Evolutionary conservation across 2,329 filamentous ascomycete species (phyloP), one percentile per base, ranked within the genome.

Genomic region (Lomentospora prolificans): DNA sequence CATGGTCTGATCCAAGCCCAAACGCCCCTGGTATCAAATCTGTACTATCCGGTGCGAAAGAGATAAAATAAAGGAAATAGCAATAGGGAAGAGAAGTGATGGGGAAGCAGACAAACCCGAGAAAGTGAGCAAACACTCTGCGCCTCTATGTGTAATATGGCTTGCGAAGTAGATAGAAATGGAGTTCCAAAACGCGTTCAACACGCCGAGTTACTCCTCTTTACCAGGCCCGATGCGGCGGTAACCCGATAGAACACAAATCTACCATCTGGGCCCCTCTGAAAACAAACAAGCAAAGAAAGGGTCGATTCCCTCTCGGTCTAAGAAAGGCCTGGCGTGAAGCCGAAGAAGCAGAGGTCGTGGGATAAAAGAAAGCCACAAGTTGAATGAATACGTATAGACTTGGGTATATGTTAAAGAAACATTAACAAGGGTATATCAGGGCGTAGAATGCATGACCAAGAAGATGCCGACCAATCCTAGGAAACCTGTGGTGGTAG

Each of bases 141-240:
- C 57, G 53, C 63, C 60, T 57, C 27, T 61, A 57, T 55, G 60
- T 60, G 19, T 19, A 8, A 46, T 46, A 39, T 39, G 36, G 19
- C 36, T 39, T 3, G 19, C 10, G 24, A 46, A 24, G 19, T 19
- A 46, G 41, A 46, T 3, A 10, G 9, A 25, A 46, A 19, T 19
- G 9, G 7, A 19, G 52, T 27, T n/a, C n/a, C n/a, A n/a, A n/a
- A n/a, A n/a, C n/a, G n/a, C n/a, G n/a, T n/a, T n/a, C n/a, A n/a
- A n/a, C n/a, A 19, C 24, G 24, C 30, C n/a, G 27, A 22, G n/a
- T 25, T 22, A 14, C 46, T 24, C 19, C 46, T 19, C 46, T 9
- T 14, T 28, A 50, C 19, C 22, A 28, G 24, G 46, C 25, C 19
- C 22, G 30, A 51, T 17, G 22, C 50, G 8, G 50, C 25, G 12